Conservation (phyloP, 306 rosid genomes). For the Cucumis melo region DNA sequence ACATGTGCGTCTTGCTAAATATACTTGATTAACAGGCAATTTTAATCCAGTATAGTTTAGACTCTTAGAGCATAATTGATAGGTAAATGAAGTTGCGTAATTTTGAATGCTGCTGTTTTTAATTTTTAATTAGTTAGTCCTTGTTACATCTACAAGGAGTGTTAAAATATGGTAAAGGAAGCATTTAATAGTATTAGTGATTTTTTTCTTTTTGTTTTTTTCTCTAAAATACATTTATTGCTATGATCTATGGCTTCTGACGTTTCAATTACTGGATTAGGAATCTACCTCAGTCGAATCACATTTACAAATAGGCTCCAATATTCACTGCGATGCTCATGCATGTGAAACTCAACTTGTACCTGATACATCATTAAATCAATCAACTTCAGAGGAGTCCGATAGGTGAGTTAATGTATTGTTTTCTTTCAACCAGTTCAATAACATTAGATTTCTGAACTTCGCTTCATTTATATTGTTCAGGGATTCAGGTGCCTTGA, state of each 20-base stretch:
- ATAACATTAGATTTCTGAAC: not conserved
- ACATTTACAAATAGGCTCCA: not conserved
- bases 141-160: too few relatives aligned
- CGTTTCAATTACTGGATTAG: not conserved
- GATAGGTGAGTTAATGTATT: constrained; percentile 1
- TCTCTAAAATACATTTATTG: not conserved
- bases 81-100: not conserved
- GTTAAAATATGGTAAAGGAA: not conserved
- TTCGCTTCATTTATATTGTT: not conserved
- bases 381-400: not conserved
- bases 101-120: not conserved
- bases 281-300: not conserved
- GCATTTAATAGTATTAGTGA: not conserved
- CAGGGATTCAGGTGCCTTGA: not conserved
- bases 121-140: not conserved
- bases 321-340: not conserved
- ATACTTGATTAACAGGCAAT: not conserved
- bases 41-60: not conserved
- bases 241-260: not conserved
- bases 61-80: not conserved
- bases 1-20: not conserved
- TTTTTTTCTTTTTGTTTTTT: not conserved
- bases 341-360: not conserved
- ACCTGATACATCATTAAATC: not conserved
- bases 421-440: not conserved